A percentile compares a stretch with the other conserved stretches of the same genome.
Conservation (phyloP, 2,329 filamentous ascomycete species). For the Amauroascus niger region DNA sequence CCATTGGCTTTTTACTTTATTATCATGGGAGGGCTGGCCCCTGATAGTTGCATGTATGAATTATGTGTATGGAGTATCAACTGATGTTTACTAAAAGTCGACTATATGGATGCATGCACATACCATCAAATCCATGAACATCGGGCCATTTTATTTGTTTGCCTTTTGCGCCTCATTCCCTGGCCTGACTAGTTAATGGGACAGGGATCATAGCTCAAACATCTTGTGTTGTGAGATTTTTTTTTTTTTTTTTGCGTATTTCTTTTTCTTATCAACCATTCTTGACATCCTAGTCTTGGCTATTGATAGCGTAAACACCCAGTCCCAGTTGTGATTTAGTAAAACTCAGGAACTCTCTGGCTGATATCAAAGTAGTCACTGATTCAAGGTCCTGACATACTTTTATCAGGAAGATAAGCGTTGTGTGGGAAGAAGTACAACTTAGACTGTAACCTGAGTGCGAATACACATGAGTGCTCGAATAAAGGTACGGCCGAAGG, state of each 20-base stretch:
- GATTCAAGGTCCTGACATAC: too few relatives aligned
- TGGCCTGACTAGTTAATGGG: neutral
- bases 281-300: neutral
- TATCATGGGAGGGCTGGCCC: slow-evolving; percentile 7
- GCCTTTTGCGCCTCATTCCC: neutral
- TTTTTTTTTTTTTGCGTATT: too few relatives aligned
- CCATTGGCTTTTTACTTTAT: neutral
- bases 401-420: neutral
- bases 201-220: too few relatives aligned
- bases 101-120: neutral
- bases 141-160: neutral
- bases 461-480: too few relatives aligned
- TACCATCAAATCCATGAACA: neutral
- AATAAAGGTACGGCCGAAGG: too few relatives aligned
- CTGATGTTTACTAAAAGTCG: neutral
- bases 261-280: neutral
- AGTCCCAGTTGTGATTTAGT: too few relatives aligned
- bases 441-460: neutral
- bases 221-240: too few relatives aligned
- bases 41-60: neutral
- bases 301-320: neutral
- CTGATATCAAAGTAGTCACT: neutral
- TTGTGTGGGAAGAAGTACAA: neutral
- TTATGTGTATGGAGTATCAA: slow-evolving; percentile 1
- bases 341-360: too few relatives aligned